Percentiles rank a stretch among this genome's conserved stretches.
phyloP scores from a whole-genome alignment of 108 stramenopile species.

The Aurantiochytrium sp. region DNA sequence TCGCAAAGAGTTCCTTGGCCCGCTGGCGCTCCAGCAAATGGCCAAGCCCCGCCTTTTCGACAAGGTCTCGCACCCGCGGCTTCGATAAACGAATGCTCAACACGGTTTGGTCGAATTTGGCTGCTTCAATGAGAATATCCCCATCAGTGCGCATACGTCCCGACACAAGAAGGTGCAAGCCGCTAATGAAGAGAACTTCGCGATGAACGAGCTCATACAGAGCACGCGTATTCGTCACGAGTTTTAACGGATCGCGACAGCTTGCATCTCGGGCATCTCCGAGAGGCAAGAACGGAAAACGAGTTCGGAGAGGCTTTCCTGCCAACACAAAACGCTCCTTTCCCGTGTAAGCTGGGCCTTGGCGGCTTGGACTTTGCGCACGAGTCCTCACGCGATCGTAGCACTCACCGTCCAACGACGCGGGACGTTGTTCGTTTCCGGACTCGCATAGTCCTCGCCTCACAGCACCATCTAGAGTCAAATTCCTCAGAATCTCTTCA shows the following conservation, averaged over 20 bases:
- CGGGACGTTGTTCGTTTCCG: neutral
- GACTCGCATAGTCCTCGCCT: neutral
- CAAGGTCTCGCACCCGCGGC: neutral
- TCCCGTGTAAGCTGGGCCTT: neutral
- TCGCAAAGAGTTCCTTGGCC: neutral
- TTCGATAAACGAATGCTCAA: neutral
- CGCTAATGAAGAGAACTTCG: neutral
- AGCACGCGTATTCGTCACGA: neutral
- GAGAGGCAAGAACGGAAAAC: neutral
- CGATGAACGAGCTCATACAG: neutral
- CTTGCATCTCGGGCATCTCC: neutral
- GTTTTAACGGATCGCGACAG: neutral
- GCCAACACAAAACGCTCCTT: neutral
- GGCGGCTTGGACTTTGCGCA: too few relatives aligned
- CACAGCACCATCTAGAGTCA: neutral
- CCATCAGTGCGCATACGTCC: neutral
- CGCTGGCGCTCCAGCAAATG: neutral
- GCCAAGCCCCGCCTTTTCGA: neutral
- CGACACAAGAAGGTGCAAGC: neutral
- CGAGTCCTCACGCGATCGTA: too few relatives aligned
- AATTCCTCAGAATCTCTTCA: neutral
- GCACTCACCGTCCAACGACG: too few relatives aligned
- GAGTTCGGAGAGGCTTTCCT: neutral
- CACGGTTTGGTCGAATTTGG: neutral
- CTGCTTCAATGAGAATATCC: neutral